Base-by-base conservation (phyloP, 2,329 filamentous ascomycete species). In the Elsinoe fawcettii region DNA sequence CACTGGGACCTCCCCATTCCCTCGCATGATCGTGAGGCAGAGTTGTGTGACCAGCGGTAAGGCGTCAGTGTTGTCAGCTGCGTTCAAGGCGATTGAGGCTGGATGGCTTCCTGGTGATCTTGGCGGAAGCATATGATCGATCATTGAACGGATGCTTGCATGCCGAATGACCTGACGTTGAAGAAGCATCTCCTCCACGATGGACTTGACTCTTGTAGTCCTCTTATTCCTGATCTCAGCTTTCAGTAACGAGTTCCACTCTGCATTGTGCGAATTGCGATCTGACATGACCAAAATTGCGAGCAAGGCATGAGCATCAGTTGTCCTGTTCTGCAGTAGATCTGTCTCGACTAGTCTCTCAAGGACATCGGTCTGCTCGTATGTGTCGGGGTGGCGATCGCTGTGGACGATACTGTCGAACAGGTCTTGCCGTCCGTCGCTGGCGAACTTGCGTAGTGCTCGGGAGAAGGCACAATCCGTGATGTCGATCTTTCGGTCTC, bases 371-470 rank as follows among this genome's bases (percentile, higher is more conserved):
- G 60, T 61, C 64, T 87, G 78, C 62, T 83, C 82, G 51, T 84
- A 77, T 6, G 78, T 75, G 60, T 86, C 83, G 1, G 83, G 83
- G 69, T 87, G 84, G 58, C 85, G 79, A 65, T 87, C 84, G 61
- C 77, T 84, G 37, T 75, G 65, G 6, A 84, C 63, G 8, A 85
- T 66, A 60, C 77, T 75, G 7, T 75, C 68, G 55, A 83, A 75
- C 18, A 83, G 65, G 5, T 74, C 70, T 30, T 72, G 74, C n/a
- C 85, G 77, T 27, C 78, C 75, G 32, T 79, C 74, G 18, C 70
- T 70, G 3, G 85, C 85, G 58, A 93, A 81, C 57, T 82, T 80
- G 39, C 81, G 75, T 4, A 95, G 65, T 8, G 87, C 76, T 41
- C 79, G 77, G 44, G 82, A 79, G 66, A 90, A 96, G 2, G 80